Evolutionary conservation across 2,329 filamentous ascomycete genomes (phyloP).

Genomic region (Cercospora canescens): DNA sequence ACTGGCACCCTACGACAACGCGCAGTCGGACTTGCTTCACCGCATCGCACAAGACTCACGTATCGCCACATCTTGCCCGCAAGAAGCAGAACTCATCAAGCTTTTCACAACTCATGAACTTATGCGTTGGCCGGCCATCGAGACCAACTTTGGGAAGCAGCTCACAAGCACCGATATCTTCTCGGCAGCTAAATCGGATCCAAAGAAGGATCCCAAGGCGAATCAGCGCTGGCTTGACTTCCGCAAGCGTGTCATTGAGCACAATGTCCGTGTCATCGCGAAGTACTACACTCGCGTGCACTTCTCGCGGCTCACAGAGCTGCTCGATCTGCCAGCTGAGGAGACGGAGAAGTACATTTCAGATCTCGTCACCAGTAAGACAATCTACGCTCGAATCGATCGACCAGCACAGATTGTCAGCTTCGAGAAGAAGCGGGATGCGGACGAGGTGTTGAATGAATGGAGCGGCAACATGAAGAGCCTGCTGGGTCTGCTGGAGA

Average conservation of each 20-base stretch:
- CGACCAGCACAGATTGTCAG: slow-evolving; percentile 87
- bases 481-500: slow-evolving; percentile 77
- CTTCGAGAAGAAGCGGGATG: slow-evolving; percentile 92
- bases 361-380: slow-evolving; percentile 95
- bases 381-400: slow-evolving; percentile 96
- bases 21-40: slow-evolving; percentile 95
- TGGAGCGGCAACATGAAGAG: slow-evolving; percentile 99
- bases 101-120: slow-evolving; percentile 94
- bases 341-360: slow-evolving; percentile 99
- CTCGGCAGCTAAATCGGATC: slow-evolving; percentile 55
- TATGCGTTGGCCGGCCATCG: slow-evolving; percentile 96
- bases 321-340: slow-evolving; percentile 88
- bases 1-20: slow-evolving; percentile 94
- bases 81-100: slow-evolving; percentile 84
- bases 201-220: slow-evolving; percentile 69
- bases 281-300: slow-evolving; percentile 99
- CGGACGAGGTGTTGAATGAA: slow-evolving; percentile 95
- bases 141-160: slow-evolving; percentile 84
- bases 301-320: slow-evolving; percentile 83
- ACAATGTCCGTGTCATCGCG: slow-evolving; percentile 95
- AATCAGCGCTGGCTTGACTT: slow-evolving; percentile 88
- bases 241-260: slow-evolving; percentile 97
- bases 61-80: slow-evolving; percentile 54
- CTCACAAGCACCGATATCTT: slow-evolving; percentile 91
- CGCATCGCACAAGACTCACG: slow-evolving; percentile 84